Conservation (phyloP, 2,329 filamentous ascomycete genomes). For the Hypoxylon sp. region DNA sequence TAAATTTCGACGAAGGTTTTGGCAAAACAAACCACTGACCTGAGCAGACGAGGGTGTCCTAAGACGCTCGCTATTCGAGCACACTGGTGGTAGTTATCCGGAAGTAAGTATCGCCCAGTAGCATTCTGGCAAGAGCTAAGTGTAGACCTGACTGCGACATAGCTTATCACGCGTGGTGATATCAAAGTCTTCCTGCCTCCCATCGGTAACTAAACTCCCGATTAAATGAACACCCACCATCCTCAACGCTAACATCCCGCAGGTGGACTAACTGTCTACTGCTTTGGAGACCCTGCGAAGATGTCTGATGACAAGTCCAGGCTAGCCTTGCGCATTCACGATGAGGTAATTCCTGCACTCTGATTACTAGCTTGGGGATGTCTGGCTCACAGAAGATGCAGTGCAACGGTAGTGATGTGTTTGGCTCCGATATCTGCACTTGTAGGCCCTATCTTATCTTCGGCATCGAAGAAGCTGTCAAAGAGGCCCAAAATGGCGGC, state of each 20-base stretch:
- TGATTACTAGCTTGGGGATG: conserved; percentile 18
- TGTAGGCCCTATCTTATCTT: conserved; percentile 96
- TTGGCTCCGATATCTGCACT: conserved; percentile 97
- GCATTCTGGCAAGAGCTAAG: background rate
- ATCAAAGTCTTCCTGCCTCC: conserved; percentile 97
- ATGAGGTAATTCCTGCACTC: conserved; percentile 61
- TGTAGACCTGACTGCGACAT: conserved; percentile 41
- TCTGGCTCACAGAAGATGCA: conserved; percentile 48
- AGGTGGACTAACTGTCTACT: conserved; percentile 93
- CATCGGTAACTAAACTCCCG: conserved; percentile 71
- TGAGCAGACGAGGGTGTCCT: conserved; percentile 81
- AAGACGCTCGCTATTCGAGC: conserved; percentile 89
- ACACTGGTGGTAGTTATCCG: conserved; percentile 95
- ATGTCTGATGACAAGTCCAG: conserved; percentile 87
- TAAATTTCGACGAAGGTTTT: background rate
- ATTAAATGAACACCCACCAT: conserved; percentile 5
- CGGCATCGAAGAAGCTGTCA: conserved; percentile 96
- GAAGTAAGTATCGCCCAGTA: conserved; percentile 64
- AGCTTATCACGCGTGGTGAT: conserved; percentile 90
- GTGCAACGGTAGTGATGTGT: conserved; percentile 98
- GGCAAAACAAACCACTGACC: conserved; percentile 45
- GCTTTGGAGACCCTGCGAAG: conserved; percentile 93
- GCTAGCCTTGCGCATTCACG: conserved; percentile 84
- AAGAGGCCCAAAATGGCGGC: conserved; percentile 93
- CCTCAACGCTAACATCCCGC: conserved; percentile 37